Conservation (phyloP, 2,329 filamentous ascomycete genomes). For the Colletotrichum falcatum region DNA sequence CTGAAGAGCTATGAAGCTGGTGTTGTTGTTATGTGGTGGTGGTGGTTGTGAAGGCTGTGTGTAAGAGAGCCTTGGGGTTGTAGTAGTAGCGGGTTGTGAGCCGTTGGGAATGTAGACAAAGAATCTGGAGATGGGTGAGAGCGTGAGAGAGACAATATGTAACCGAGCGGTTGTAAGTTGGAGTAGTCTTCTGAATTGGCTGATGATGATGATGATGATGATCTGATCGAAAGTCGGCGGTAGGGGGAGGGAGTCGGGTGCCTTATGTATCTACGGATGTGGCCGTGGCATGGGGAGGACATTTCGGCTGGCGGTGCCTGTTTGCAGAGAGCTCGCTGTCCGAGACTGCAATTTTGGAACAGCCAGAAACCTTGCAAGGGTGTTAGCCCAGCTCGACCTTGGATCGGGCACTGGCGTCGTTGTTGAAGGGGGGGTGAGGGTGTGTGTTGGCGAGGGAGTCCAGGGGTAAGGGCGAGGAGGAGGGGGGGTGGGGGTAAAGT, state of each 20-base stretch:
- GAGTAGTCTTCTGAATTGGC: constrained; percentile 24
- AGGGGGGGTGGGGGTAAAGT: constrained; percentile 24
- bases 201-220: constrained; percentile 21
- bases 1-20: constrained; percentile 16
- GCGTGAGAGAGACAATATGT: constrained; percentile 22
- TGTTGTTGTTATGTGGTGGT: constrained; percentile 36
- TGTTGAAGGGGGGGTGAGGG: constrained; percentile 5
- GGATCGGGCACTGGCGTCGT: constrained; percentile 39
- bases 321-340: constrained; percentile 37
- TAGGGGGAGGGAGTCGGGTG: constrained; percentile 36
- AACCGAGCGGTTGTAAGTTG: constrained; percentile 22
- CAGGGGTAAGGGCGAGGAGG: constrained; percentile 16
- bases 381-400: constrained; percentile 40
- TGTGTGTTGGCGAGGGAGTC: not conserved
- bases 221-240: constrained; percentile 10
- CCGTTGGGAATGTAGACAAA: constrained; percentile 30
- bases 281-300: constrained; percentile 24
- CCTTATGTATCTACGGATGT: constrained; percentile 42
- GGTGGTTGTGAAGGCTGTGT: constrained; percentile 26
- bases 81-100: constrained; percentile 2
- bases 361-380: constrained; percentile 40
- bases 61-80: constrained; percentile 19
- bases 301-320: constrained; percentile 39
- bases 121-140: constrained; percentile 24
- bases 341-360: constrained; percentile 40